phyloP scores from a whole-genome alignment of 1,139 yeast species.

The Saccharomyces pastorianus region DNA sequence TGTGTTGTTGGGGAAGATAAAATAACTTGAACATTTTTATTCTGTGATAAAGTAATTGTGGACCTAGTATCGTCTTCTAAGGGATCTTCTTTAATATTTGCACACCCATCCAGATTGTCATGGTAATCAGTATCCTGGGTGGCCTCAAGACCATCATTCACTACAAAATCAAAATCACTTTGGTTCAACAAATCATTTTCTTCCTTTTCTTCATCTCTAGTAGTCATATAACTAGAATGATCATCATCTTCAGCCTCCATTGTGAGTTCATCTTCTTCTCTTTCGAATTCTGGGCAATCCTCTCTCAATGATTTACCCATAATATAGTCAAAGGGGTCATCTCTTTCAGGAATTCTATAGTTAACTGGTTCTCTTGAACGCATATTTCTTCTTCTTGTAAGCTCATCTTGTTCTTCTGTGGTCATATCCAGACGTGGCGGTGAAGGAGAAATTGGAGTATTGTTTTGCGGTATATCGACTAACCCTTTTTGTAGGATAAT shows the following conservation, averaged over 20 bases:
- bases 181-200: conserved; percentile 15
- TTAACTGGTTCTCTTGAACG: conserved; percentile 18
- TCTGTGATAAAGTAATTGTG: neutral
- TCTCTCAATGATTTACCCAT: conserved; percentile 12
- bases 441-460: conserved; percentile 5
- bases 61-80: neutral
- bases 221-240: conserved; percentile 24
- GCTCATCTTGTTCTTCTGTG: conserved; percentile 4
- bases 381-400: conserved; percentile 8
- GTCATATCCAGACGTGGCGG: conserved; percentile 10
- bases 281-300: conserved; percentile 1
- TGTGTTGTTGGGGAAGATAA: conserved; percentile 17
- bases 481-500: neutral
- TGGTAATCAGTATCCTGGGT: conserved; percentile 13
- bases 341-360: conserved; percentile 26
- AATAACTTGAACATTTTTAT: conserved; percentile 11
- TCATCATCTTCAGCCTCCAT: conserved; percentile 31
- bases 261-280: conserved; percentile 17
- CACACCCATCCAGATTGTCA: conserved; percentile 3
- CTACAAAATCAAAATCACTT: conserved; percentile 28
- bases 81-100: neutral
- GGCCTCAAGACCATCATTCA: conserved; percentile 18
- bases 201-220: conserved; percentile 26
- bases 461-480: neutral
- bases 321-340: conserved; percentile 27